These are phyloP conservation scores for Heterococcus sp. DNA, from an alignment of 108 stramenopile species.

Conservation along the genomic window DNA sequence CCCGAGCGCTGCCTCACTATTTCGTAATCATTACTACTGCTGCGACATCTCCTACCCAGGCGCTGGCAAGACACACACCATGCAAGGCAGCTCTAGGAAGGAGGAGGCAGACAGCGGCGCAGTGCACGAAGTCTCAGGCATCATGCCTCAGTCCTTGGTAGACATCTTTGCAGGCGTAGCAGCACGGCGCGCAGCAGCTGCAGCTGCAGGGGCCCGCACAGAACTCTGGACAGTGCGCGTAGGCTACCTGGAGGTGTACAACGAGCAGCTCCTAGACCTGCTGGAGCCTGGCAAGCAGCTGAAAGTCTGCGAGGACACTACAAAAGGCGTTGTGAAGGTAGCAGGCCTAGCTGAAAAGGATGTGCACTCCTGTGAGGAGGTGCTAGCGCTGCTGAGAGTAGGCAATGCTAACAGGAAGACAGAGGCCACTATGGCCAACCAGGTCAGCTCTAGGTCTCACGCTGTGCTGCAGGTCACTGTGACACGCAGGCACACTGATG, in stretches of 20 bases:
- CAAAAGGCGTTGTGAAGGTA: neutral
- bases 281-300: neutral
- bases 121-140: neutral
- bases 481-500: no score
- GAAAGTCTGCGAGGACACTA: neutral
- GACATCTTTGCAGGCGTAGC: neutral
- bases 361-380: no score
- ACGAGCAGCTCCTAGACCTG: neutral
- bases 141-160: neutral
- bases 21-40: no score
- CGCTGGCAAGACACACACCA: slow-evolving; percentile 32
- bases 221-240: neutral
- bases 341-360: neutral
- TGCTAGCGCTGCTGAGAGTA: no score
- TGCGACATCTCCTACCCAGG: no score
- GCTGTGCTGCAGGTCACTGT: slow-evolving; percentile 77
- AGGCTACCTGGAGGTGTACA: neutral
- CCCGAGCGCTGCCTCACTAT: no score
- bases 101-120: no score
- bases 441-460: slow-evolving; percentile 75
- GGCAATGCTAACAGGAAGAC: slow-evolving; percentile 9
- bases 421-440: slow-evolving; percentile 69
- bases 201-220: neutral
- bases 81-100: no score
- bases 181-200: neutral